These are phyloP conservation scores for Aspergillus calidoustus DNA, from an alignment of 2,329 filamentous ascomycete species.

Conservation along the genomic window DNA sequence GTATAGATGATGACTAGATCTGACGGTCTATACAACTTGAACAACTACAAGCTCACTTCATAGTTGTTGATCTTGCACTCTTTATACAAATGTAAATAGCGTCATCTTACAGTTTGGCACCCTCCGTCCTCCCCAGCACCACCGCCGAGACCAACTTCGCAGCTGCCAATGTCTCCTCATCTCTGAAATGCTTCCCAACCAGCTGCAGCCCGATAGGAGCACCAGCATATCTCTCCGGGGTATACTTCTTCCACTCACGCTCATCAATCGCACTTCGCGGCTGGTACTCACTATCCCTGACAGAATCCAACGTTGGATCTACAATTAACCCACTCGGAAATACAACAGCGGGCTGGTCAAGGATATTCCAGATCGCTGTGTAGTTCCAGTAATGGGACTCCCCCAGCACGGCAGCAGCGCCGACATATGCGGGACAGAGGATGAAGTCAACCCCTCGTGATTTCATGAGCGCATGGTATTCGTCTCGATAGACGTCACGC, in stretches of 20 bases:
- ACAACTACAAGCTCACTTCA: no score
- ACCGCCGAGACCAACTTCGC: conserved; percentile 29
- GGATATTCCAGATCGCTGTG: conserved; percentile 40
- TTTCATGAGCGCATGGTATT: conserved; percentile 39
- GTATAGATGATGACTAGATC: neutral
- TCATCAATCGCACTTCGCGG: conserved; percentile 34
- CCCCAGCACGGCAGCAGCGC: conserved; percentile 35
- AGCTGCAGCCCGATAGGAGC: conserved; percentile 59
- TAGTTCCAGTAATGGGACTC: conserved; percentile 44
- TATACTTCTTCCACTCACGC: conserved; percentile 40
- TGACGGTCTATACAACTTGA: no score
- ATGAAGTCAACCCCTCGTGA: conserved; percentile 37
- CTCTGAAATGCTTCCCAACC: conserved; percentile 55
- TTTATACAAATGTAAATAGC: neutral
- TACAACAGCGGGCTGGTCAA: conserved; percentile 35
- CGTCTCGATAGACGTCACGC: conserved; percentile 36
- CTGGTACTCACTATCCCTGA: conserved; percentile 26
- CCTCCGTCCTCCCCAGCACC: neutral
- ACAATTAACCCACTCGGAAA: conserved; percentile 37
- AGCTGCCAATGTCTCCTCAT: conserved; percentile 54
- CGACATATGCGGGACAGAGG: conserved; percentile 34
- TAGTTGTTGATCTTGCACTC: neutral
- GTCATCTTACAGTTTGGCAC: neutral
- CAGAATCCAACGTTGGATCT: conserved; percentile 30
- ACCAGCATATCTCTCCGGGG: conserved; percentile 39